Percentiles rank a stretch among this genome's conserved stretches.
phyloP scores from a whole-genome alignment of 768 basidiomycete genomes.

The Galerina sulciceps region DNA sequence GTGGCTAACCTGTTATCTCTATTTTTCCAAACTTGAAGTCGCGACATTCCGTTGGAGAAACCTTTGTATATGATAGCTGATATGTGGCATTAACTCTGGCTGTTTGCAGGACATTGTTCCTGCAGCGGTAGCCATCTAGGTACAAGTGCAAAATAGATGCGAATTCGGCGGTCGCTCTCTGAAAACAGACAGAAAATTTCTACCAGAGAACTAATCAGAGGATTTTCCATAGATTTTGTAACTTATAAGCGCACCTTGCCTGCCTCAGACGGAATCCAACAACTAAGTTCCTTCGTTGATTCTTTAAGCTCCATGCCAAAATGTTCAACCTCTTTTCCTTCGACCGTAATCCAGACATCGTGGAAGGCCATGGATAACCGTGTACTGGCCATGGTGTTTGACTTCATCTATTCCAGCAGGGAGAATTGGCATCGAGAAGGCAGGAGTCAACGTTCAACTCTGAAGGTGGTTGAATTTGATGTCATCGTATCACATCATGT shows the following conservation, averaged over 20 bases:
- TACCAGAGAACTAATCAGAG: too few relatives aligned
- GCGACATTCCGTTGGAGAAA: not conserved
- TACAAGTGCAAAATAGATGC: too few relatives aligned
- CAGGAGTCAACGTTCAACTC: too few relatives aligned
- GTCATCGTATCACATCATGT: too few relatives aligned
- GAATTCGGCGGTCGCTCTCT: too few relatives aligned
- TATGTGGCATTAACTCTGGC: not conserved
- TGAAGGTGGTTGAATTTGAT: too few relatives aligned
- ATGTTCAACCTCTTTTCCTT: not conserved
- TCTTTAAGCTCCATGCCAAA: not conserved
- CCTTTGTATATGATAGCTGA: not conserved
- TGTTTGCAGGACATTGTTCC: too few relatives aligned
- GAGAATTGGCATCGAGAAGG: too few relatives aligned
- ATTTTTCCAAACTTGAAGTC: not conserved
- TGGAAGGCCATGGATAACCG: not conserved
- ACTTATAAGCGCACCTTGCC: not conserved
- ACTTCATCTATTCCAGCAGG: too few relatives aligned
- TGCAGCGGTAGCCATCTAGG: too few relatives aligned
- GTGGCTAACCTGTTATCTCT: not conserved
- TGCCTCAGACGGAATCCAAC: slow-evolving; percentile 10
- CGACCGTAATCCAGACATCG: slow-evolving; percentile 2
- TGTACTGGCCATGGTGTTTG: not conserved
- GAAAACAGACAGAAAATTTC: too few relatives aligned
- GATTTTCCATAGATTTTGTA: too few relatives aligned
- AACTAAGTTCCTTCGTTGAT: not conserved